Base-by-base conservation (phyloP, 768 basidiomycete species). In the Rhodotorula kratochvilovae region DNA sequence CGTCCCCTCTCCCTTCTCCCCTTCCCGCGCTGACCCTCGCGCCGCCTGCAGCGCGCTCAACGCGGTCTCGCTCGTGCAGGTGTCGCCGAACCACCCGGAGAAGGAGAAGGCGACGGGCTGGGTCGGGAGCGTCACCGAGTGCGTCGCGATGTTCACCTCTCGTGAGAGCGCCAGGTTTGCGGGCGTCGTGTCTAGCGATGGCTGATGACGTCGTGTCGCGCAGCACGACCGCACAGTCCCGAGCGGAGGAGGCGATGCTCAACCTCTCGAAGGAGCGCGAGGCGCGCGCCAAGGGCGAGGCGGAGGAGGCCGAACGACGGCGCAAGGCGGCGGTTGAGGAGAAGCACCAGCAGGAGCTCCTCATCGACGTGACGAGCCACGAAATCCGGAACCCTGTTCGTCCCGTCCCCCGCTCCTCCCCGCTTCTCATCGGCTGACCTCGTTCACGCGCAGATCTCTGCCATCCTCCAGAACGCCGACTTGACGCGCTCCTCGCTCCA, bases 261-360 rank as follows among this genome's bases (percentile, higher is more conserved):
- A 60, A 60, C 29, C 39, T 67, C 13, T 33, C 29, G 27, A 60
- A 48, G 57, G 46, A 60, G 29, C 51, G 48, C 21, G 51, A 67
- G 29, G 39, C 53, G 27, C 27, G 35, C 29, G 59, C 57, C 50
- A 67, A 60, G 39, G 8, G 3, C 48, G 59, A 67, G 59, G 59
- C 58, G 59, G 43, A 67, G 23, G 66, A 67, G 16, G 70, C 78
- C 1, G 78, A 81, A 36, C 64, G 78, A 62, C 54, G 81, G 33
- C 61, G 79, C 27, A 63, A 76, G 19, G 77, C 76, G 39, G 80
- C 80, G 16, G 19, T n/a, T 67, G 79, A 79, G 68, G 80, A 79
- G 57, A 79, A 80, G 57, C 76, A 77, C 55, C 80, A 80, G 69
- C 80, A 81, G 59, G 81, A 81, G 56, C 72, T 81, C 27, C 69